Evolutionary conservation across 2,329 filamentous ascomycete species (phyloP).

Genomic region (Lachnum nothofagi): DNA sequence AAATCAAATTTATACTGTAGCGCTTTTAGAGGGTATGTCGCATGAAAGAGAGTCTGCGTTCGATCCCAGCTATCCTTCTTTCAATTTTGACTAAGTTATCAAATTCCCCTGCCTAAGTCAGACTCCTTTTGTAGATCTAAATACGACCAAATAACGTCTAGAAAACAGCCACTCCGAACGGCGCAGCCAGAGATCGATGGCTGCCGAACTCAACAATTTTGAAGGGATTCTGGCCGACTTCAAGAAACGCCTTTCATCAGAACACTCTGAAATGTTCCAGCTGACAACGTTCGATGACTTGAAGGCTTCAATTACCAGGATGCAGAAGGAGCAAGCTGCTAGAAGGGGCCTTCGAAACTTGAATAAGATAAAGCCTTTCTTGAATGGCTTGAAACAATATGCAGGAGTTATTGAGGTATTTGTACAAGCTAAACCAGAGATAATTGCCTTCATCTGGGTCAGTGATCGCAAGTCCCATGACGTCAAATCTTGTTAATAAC

Average conservation of each 20-base stretch:
- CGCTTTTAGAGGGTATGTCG: too few relatives aligned
- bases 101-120: too few relatives aligned
- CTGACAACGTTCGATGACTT: neutral
- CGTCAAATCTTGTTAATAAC: neutral
- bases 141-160: too few relatives aligned
- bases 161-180: too few relatives aligned
- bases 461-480: too few relatives aligned
- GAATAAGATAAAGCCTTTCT: constrained; percentile 7
- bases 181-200: too few relatives aligned
- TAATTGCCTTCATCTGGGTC: neutral
- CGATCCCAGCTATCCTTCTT: too few relatives aligned
- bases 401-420: constrained; percentile 9
- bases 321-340: constrained; percentile 4
- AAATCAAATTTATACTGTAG: too few relatives aligned
- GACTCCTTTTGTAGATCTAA: too few relatives aligned
- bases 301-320: constrained; percentile 1
- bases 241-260: neutral
- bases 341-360: constrained; percentile 5
- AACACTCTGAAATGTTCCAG: constrained; percentile 1
- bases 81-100: too few relatives aligned
- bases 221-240: neutral
- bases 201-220: neutral
- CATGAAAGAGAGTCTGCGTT: too few relatives aligned
- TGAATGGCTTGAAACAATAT: constrained; percentile 7
- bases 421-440: neutral